These are phyloP conservation scores for Pleurotus giganteus DNA, from an alignment of 768 basidiomycete genomes.

Conservation along the genomic window DNA sequence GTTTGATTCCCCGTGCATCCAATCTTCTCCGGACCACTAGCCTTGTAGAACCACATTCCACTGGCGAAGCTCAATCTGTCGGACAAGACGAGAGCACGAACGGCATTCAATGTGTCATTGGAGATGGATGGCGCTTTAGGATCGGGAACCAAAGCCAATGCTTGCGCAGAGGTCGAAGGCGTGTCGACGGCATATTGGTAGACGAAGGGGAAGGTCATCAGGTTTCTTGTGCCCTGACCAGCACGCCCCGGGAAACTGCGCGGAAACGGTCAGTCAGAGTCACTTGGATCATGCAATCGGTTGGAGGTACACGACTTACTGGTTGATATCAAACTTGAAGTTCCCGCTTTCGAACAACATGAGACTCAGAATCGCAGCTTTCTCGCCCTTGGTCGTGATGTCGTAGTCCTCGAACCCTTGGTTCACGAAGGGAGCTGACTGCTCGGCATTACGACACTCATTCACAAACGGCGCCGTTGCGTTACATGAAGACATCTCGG, in stretches of 20 bases:
- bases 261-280: not conserved
- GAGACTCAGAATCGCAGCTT: slow-evolving; percentile 20
- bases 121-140: slow-evolving; percentile 5
- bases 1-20: slow-evolving; percentile 17
- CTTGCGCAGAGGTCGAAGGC: slow-evolving; percentile 14
- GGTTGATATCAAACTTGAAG: slow-evolving; percentile 21
- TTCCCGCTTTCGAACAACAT: slow-evolving; percentile 20
- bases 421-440: slow-evolving; percentile 23
- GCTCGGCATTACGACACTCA: slow-evolving; percentile 20
- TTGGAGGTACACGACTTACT: slow-evolving; percentile 11
- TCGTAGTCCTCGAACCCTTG: slow-evolving; percentile 16
- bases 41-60: slow-evolving; percentile 24
- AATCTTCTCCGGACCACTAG: slow-evolving; percentile 13
- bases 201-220: slow-evolving; percentile 22
- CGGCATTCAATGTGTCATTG: slow-evolving; percentile 16
- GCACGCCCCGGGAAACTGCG: slow-evolving; percentile 16
- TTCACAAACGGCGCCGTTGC: slow-evolving; percentile 11
- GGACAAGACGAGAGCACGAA: slow-evolving; percentile 18
- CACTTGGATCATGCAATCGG: not conserved
- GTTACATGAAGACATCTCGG: slow-evolving; percentile 15
- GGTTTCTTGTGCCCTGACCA: slow-evolving; percentile 22
- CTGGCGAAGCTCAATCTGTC: slow-evolving; percentile 21
- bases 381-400: slow-evolving; percentile 18
- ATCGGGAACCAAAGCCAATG: slow-evolving; percentile 14
- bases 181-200: slow-evolving; percentile 23